These are phyloP conservation scores for Nelumbo lutea DNA, from an alignment of 164 flowering plant genomes.

Conservation along the genomic window DNA sequence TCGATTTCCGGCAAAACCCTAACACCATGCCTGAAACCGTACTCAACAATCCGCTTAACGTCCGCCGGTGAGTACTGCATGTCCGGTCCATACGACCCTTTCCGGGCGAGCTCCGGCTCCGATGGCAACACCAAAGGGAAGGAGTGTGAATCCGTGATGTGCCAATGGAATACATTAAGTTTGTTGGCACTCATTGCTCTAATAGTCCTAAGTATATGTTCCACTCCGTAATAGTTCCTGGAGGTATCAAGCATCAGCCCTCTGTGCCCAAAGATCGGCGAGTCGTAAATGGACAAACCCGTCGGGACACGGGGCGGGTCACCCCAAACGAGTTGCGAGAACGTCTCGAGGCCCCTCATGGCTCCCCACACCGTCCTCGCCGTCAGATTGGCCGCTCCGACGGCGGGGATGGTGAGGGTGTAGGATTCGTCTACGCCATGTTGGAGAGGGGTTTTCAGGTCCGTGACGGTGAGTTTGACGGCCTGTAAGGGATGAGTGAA, in stretches of 20 bases:
- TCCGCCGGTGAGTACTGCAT: conserved; percentile 66
- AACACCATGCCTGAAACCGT: conserved; percentile 71
- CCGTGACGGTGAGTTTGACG: conserved; percentile 30
- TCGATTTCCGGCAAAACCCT: conserved; percentile 87
- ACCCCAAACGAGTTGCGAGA: conserved; percentile 81
- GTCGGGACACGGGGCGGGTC: conserved; percentile 30
- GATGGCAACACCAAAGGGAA: conserved; percentile 78
- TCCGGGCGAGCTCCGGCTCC: conserved; percentile 64
- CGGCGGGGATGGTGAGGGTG: conserved; percentile 39
- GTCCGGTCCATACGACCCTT: conserved; percentile 57
- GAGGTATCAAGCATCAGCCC: conserved; percentile 78
- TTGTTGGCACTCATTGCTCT: conserved; percentile 71
- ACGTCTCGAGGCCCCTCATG: conserved; percentile 85
- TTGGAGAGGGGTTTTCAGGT: conserved; percentile 37
- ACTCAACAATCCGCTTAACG: conserved; percentile 56
- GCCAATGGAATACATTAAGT: conserved; percentile 94
- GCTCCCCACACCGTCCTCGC: conserved; percentile 80
- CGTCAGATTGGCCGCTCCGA: conserved; percentile 34
- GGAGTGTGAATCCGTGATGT: conserved; percentile 86
- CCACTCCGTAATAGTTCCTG: conserved; percentile 60
- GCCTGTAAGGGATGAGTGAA: conserved; percentile 22
- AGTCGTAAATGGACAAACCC: conserved; percentile 49
- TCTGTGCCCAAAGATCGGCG: conserved; percentile 64
- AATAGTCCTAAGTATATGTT: conserved; percentile 64
- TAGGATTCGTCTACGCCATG: conserved; percentile 68